phyloP scores from a whole-genome alignment of 306 rosid species.

The Betula pendula region DNA sequence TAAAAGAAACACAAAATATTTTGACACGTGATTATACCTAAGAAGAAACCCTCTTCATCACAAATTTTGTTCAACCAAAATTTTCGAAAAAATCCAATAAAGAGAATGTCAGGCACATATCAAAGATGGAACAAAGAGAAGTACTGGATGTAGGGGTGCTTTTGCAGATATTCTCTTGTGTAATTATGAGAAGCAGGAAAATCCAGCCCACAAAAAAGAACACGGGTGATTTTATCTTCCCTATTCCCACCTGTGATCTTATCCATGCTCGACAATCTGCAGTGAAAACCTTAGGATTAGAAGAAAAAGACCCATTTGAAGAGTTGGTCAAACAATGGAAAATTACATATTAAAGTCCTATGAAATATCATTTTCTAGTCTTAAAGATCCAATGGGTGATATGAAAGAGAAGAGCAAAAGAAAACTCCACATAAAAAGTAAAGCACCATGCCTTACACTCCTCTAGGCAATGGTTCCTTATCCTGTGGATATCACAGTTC shows the following conservation, averaged over 20 bases:
- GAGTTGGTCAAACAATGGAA: not conserved
- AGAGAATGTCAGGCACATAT: too few species aligned
- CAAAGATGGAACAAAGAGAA: not conserved
- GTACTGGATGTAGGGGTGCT: constrained; percentile 61
- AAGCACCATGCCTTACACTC: not conserved
- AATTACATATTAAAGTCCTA: not conserved
- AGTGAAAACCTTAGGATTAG: constrained; percentile 2
- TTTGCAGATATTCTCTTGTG: constrained; percentile 59
- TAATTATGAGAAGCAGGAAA: constrained; percentile 64
- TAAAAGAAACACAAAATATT: not conserved
- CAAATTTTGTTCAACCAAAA: not conserved
- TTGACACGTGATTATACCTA: not conserved
- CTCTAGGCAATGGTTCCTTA: not conserved
- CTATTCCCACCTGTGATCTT: constrained; percentile 23
- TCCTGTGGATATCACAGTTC: not conserved
- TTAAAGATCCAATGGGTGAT: not conserved
- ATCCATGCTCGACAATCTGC: constrained; percentile 28
- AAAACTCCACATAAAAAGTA: not conserved
- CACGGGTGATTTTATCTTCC: constrained; percentile 44
- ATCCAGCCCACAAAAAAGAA: constrained; percentile 70
- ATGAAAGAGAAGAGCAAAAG: not conserved
- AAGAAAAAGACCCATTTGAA: not conserved
- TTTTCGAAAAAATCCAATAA: too few species aligned
- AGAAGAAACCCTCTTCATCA: not conserved
- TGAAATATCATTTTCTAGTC: not conserved